Base-by-base conservation (phyloP, 352 stramenopile genomes). In the Thraustochytrium striatum region DNA sequence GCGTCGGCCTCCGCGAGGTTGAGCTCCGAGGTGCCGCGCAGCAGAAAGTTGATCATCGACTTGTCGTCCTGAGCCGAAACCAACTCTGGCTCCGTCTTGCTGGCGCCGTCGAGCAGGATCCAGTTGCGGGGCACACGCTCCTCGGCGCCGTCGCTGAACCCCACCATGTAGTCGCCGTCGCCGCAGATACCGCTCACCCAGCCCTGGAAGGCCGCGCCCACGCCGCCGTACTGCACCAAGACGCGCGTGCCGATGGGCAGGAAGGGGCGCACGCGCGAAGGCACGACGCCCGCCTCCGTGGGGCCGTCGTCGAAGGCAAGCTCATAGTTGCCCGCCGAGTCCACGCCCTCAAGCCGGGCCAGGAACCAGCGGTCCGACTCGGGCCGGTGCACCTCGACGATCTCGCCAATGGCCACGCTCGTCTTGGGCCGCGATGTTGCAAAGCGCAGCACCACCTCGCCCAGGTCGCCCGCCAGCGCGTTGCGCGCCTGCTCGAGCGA, bases 101-200 rank as follows among this genome's bases (percentile, higher is more conserved):
- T 50, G 0, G n/a, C 52, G 39, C 50, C 38, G 43, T 79, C 69
- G 13, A 36, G 3, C 16, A 1, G 38, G 11, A 79, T n/a, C 69
- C 69, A 79, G n/a, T 62, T 62, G 8, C 69, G 69, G 25, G 69
- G 69, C 19, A 79, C 7, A 0, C 35, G 57, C 39, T 79, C 69
- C 69, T 79, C 69, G n/a, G 69, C 57, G 11, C 69, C 69, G 33
- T 79, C 69, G 16, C 35, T 65, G 32, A 79, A 79, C 0, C 52
- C 35, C 32, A 79, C 69, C 21, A 69, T 79, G 69, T 79, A 79
- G n/a, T 69, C 28, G 9, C 69, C 69, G 58, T 79, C 69, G 30
- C 69, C 57, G 19, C 57, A 25, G 39, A 79, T 69, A 11, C 35
- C 57, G 9, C 28, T 28, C 25, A 79, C 57, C 35, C 57, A 25